Percentiles rank a stretch among this genome's conserved stretches.
Conservation (phyloP, 805 yeast genomes). For the Dipodascus geniculatus region DNA sequence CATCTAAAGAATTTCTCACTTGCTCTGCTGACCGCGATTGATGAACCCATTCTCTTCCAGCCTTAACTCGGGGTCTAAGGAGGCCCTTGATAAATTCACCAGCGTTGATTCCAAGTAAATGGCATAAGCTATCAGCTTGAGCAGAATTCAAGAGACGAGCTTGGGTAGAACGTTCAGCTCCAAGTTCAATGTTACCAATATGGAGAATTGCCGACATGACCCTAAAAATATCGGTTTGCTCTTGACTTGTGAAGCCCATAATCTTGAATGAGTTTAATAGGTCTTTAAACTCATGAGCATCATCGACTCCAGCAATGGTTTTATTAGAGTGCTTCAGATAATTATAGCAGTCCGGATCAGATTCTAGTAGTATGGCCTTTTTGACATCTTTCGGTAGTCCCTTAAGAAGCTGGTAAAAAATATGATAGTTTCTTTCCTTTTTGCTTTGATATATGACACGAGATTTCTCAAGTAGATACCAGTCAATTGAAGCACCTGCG, state of each 20-base stretch:
- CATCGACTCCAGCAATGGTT: slow-evolving; percentile 65
- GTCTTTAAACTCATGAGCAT: slow-evolving; percentile 51
- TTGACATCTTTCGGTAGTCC: slow-evolving; percentile 43
- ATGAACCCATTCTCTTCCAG: slow-evolving; percentile 77
- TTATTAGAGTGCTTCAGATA: slow-evolving; percentile 48
- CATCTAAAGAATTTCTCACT: slow-evolving; percentile 72
- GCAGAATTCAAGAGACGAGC: slow-evolving; percentile 51
- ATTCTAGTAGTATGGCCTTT: slow-evolving; percentile 27
- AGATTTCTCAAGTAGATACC: slow-evolving; percentile 89
- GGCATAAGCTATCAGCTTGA: slow-evolving; percentile 40
- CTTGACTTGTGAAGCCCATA: slow-evolving; percentile 54
- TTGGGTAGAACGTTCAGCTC: slow-evolving; percentile 53
- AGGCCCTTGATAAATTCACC: slow-evolving; percentile 47
- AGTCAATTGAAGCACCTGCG: slow-evolving; percentile 84
- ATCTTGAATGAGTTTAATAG: slow-evolving; percentile 56
- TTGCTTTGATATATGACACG: slow-evolving; percentile 70
- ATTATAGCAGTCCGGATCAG: slow-evolving; percentile 36
- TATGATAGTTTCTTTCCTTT: slow-evolving; percentile 83
- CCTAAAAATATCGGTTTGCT: slow-evolving; percentile 47
- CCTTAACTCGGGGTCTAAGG: slow-evolving; percentile 72
- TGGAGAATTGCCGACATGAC: slow-evolving; percentile 68
- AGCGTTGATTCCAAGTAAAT: slow-evolving; percentile 51
- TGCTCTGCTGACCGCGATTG: slow-evolving; percentile 72
- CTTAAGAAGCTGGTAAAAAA: slow-evolving; percentile 74
- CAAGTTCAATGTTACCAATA: slow-evolving; percentile 74